Base-by-base conservation (phyloP, 805 yeast species). In the Metschnikowia dekortorum region DNA sequence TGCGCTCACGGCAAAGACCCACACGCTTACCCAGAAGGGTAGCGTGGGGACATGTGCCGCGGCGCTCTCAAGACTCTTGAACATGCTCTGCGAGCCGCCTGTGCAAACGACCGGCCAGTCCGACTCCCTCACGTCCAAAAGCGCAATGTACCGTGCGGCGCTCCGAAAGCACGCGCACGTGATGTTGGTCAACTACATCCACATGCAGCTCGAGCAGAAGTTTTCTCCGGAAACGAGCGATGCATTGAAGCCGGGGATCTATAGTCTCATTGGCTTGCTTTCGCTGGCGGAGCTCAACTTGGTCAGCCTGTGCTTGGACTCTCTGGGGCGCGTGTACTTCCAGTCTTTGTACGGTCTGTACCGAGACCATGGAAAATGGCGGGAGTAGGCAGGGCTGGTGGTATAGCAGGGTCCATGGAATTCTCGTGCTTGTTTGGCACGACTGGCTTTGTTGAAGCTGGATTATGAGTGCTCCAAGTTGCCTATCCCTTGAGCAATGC, bases 331-430 rank as follows among this genome's bases (percentile, higher is more conserved):
- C 57, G 74, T 82, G 1, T 81, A 84, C 58, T 85, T 83, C 73
- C 83, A 78, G 60, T 71, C 80, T 0, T 61, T 91, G 38, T 89
- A 87, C 59, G 80, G 80, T 7, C 88, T 85, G 54, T 92, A 89
- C 69, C 81, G 80, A 63, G 83, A 78, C 61, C 76, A 75, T 53
- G 97, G 96, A 44, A 87, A 86, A 65, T 91, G 97, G 97, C 80
- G 70, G 51, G 89, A 53, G 29, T 52, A 18, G 33, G 16, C 34
- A 32, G 22, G 22, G 22, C 22, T 22, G 22, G 22, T 22, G 22
- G 5, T 22, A 22, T 22, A 22, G 22, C 22, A 22, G 22, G 22
- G 14, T 13, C 16, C 8, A 33, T 33, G n/a, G 36, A 33, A 5
- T 7, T n/a, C 3, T 2, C 22, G 22, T 22, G 22, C 22, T 22